phyloP scores from a whole-genome alignment of 768 basidiomycete species.

The Rhodotorula paludigena region DNA sequence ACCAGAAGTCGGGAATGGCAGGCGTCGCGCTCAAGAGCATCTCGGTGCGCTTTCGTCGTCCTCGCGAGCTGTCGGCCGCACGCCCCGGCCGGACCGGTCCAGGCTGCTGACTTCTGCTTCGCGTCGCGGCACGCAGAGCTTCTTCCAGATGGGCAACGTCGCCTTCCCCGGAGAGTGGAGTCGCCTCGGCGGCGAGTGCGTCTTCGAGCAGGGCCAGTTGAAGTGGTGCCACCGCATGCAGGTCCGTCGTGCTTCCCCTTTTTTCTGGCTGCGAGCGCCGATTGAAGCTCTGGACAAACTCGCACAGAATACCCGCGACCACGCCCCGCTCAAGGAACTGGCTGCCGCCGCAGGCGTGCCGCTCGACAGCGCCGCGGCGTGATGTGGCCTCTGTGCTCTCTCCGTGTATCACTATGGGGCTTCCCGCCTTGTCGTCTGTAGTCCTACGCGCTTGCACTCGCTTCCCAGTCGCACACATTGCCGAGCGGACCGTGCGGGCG shows the following conservation, averaged over 20 bases:
- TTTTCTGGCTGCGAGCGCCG: too few relatives aligned
- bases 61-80: background rate
- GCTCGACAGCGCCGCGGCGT: background rate
- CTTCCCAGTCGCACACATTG: too few relatives aligned
- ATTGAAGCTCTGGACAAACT: background rate
- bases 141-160: constrained; percentile 56
- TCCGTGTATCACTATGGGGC: too few relatives aligned
- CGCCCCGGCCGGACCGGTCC: too few relatives aligned
- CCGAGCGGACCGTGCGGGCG: too few relatives aligned
- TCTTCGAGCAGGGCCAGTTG: constrained; percentile 49
- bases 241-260: constrained; percentile 1
- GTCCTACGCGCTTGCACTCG: too few relatives aligned
- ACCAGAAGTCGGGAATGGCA: constrained; percentile 49
- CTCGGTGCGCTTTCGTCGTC: constrained; percentile 59
- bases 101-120: too few relatives aligned
- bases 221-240: constrained; percentile 20
- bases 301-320: constrained; percentile 30
- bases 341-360: constrained; percentile 12
- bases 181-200: constrained; percentile 87
- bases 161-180: constrained; percentile 56
- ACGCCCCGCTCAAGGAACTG: constrained; percentile 24
- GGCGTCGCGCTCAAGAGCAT: constrained; percentile 59
- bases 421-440: too few relatives aligned
- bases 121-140: constrained; percentile 53
- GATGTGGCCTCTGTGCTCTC: too few relatives aligned